Evolutionary conservation across 2,329 filamentous ascomycete species (phyloP).

Genomic region (Pyricularia sp.): DNA sequence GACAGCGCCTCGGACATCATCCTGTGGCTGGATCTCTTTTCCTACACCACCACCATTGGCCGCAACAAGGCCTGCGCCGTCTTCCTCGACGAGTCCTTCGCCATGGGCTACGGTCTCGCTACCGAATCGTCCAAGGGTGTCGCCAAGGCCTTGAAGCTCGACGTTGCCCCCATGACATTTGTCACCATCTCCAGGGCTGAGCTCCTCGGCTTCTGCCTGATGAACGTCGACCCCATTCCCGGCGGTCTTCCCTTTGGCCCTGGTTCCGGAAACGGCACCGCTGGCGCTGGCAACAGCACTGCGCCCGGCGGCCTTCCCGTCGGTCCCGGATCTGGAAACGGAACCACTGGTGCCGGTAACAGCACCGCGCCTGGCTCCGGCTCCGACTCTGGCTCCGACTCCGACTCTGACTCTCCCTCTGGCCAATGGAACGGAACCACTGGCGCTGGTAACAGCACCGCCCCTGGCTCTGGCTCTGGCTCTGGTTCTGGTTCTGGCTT

Average conservation of each 20-base stretch:
- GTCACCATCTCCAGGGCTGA: conserved; percentile 16
- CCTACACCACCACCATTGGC: conserved; percentile 18
- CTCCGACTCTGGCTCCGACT: conserved; percentile 1
- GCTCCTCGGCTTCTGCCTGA: conserved; percentile 11
- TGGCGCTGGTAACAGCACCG: no score
- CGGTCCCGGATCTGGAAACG: neutral
- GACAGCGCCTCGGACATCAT: conserved; percentile 17
- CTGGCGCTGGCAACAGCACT: neutral
- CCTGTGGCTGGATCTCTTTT: conserved; percentile 21
- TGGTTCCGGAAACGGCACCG: neutral
- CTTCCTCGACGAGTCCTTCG: conserved; percentile 14
- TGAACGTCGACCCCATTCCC: conserved; percentile 4
- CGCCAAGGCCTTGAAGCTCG: conserved; percentile 12
- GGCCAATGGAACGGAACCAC: no score
- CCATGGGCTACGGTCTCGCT: conserved; percentile 15
- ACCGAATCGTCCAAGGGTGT: conserved; percentile 14
- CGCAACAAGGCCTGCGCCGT: conserved; percentile 9
- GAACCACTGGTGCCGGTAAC: neutral
- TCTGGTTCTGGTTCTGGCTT: neutral
- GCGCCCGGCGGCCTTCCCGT: neutral
- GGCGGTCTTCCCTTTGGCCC: neutral
- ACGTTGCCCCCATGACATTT: conserved; percentile 17
- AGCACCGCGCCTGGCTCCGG: neutral
- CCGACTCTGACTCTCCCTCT: no score
- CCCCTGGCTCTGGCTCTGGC: no score